Conservation (phyloP, 352 stramenopile species). For the Phytopythium helicoides region DNA sequence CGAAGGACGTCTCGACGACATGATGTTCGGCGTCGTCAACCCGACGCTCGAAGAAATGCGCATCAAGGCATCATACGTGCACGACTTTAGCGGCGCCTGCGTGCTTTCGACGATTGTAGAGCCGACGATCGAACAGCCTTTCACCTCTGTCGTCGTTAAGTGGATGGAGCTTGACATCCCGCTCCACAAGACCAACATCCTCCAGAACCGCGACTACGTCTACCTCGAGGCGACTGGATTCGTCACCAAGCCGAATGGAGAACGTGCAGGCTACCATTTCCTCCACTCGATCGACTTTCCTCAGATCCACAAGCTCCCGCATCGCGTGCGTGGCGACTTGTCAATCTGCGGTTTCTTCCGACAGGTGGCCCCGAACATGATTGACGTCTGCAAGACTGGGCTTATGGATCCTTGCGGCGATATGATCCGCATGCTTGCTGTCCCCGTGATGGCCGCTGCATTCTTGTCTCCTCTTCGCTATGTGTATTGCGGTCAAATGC, state of each 20-base stretch:
- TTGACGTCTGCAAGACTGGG: constrained; percentile 28
- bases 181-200: constrained; percentile 18
- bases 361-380: constrained; percentile 19
- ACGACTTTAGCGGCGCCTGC: constrained; percentile 21
- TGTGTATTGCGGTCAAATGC: too few relatives aligned
- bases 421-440: constrained; percentile 22
- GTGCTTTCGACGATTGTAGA: constrained; percentile 28
- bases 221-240: constrained; percentile 37
- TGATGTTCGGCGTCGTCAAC: constrained; percentile 35
- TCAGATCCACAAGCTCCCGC: constrained; percentile 24
- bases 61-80: constrained; percentile 34
- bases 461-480: too few relatives aligned
- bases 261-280: constrained; percentile 34
- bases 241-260: constrained; percentile 18
- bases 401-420: constrained; percentile 24
- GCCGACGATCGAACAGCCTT: constrained; percentile 15
- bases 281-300: constrained; percentile 39
- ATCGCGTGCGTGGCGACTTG: constrained; percentile 21
- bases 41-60: constrained; percentile 29
- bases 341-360: constrained; percentile 36
- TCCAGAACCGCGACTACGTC: constrained; percentile 43
- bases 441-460: constrained; percentile 30
- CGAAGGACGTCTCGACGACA: constrained; percentile 23
- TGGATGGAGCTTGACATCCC: constrained; percentile 37
- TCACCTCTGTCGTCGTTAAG: constrained; percentile 27